Conservation (phyloP, 495 filamentous ascomycete species). For the Aspergillus haitiensis region DNA sequence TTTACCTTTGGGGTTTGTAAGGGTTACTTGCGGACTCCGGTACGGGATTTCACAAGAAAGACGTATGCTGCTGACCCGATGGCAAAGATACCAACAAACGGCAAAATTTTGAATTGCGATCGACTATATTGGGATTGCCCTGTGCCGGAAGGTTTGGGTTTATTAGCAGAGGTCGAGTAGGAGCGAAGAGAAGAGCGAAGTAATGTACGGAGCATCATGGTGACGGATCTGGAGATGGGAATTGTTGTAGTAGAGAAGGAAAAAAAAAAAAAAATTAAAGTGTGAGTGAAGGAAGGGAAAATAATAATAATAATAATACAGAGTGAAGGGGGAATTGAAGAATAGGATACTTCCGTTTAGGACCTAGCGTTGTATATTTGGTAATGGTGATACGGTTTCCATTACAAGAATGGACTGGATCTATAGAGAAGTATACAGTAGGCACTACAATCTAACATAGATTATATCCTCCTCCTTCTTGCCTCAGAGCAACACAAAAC, state of each 20-base stretch:
- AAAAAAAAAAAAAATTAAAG: not conserved
- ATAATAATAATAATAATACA: not conserved
- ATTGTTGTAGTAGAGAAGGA: not conserved
- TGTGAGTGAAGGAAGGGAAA: not conserved
- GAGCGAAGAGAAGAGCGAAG: conserved; percentile 12
- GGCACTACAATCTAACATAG: not conserved
- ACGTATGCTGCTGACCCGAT: conserved; percentile 61
- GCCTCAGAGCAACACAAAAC: not conserved
- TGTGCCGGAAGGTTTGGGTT: conserved; percentile 15
- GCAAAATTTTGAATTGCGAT: conserved; percentile 62
- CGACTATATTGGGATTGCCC: conserved; percentile 33
- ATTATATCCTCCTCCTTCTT: not conserved
- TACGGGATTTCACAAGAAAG: conserved; percentile 60
- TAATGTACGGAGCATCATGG: no score
- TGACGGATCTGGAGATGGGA: no score
- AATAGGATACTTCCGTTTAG: no score
- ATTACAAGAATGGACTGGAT: not conserved
- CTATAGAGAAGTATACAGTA: not conserved
- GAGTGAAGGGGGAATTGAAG: no score
- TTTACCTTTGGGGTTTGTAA: conserved; percentile 11
- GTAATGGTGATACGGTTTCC: not conserved
- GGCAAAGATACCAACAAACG: conserved; percentile 60
- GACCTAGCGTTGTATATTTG: not conserved
- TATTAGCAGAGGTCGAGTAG: conserved; percentile 17
- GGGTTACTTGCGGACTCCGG: conserved; percentile 36